Evolutionary conservation across 805 yeast species (phyloP), one percentile per base, ranked within the genome.

Genomic region (Saccharomycopsis sp.): DNA sequence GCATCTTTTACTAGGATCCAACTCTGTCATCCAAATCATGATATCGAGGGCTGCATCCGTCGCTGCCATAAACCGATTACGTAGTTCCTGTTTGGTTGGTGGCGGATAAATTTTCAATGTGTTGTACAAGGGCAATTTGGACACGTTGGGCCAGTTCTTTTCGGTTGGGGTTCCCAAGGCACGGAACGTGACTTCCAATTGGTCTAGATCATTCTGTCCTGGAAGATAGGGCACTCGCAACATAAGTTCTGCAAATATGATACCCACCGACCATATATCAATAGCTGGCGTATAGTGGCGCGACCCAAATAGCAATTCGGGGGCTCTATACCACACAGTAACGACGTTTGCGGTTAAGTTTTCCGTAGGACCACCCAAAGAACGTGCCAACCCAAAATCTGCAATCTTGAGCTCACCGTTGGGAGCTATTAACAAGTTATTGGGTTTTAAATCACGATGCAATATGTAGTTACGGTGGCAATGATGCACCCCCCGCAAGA

Each of bases 91-190:
- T 62, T 89, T 75, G 0, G 91, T 79, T 0, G 97, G 97, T 15
- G 84, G 84, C 2, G 97, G 97, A 67, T 88, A 91, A 24, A 84
- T 80, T 50, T 82, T 81, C 62, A 88, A 73, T 41, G 89, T 82
- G 65, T 86, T 82, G 68, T 89, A 94, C 24, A 82, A 76, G 0
- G 97, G 94, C 54, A 94, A 77, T 59, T 80, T 76, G 1, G 91
- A 80, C 1, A 92, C 95, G 52, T 90, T 88, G 0, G 96, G 96
- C 99, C 99, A 94, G 1, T 76, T 83, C 34, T 79, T 83, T 63
- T 91, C 97, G 0, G 96, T 88, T 2, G 99, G 99, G 0, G 99
- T 91, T 0, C 99, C 99, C 59, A 92, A 73, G 0, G 98, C 99
- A 66, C 89, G 83, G 69, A 94, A 92, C 0, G 98, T 94, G n/a